Evolutionary conservation across 1,284 basidiomycete genomes (phyloP).

Genomic region (Cerrena zonata): DNA sequence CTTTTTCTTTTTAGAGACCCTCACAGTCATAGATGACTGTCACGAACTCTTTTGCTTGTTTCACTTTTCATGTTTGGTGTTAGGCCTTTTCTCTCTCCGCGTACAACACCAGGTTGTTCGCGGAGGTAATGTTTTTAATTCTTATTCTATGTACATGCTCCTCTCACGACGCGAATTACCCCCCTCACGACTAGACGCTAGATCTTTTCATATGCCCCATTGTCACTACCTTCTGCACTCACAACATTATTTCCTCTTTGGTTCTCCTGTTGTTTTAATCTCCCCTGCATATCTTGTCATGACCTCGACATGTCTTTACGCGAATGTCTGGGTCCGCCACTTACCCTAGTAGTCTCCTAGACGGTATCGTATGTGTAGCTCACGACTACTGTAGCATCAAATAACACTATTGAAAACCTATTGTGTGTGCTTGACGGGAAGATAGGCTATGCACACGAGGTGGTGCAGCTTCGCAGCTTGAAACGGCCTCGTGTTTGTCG

Average conservation of each 20-base stretch:
- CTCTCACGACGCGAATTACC: neutral
- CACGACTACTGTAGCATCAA: neutral
- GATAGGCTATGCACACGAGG: too few species aligned
- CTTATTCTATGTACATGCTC: neutral
- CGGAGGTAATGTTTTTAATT: neutral
- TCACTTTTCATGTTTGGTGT: neutral
- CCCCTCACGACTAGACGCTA: neutral
- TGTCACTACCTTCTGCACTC: neutral
- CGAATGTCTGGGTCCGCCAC: neutral
- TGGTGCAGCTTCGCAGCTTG: neutral
- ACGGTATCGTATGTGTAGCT: neutral
- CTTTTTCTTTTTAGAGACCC: neutral
- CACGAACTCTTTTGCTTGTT: neutral
- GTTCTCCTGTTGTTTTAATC: neutral
- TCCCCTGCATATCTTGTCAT: neutral
- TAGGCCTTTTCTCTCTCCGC: neutral
- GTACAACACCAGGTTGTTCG: neutral
- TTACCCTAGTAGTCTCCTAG: slow-evolving; percentile 1
- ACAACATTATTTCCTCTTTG: neutral
- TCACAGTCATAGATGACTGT: neutral
- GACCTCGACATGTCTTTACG: neutral
- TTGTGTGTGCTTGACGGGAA: too few species aligned
- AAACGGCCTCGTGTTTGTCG: neutral
- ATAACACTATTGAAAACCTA: too few species aligned
- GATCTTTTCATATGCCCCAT: neutral